A percentile compares a stretch with the other conserved stretches of the same genome.
Conservation (phyloP, 2,329 filamentous ascomycete genomes). For the Lanzia echinophila region DNA sequence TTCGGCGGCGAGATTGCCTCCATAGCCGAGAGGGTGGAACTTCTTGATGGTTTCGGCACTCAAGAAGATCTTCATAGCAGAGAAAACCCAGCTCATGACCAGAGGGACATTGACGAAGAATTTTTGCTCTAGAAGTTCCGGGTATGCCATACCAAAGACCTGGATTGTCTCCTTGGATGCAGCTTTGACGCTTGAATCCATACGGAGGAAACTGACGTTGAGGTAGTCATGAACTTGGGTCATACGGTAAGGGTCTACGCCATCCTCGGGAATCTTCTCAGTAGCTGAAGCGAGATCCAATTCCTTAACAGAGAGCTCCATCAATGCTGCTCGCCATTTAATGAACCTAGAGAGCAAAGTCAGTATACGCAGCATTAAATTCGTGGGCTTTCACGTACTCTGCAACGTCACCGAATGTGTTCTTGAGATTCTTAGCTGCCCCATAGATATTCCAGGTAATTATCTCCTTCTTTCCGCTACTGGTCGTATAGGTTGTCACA, state of each 20-base stretch:
- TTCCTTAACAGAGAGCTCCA: slow-evolving; percentile 76
- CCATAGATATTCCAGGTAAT: slow-evolving; percentile 95
- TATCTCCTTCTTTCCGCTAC: slow-evolving; percentile 47
- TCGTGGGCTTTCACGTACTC: slow-evolving; percentile 50
- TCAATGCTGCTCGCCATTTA: slow-evolving; percentile 80
- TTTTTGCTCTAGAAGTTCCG: slow-evolving; percentile 82
- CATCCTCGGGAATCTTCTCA: slow-evolving; percentile 53
- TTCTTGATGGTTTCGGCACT: slow-evolving; percentile 69
- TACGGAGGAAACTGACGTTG: slow-evolving; percentile 77
- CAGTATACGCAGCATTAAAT: not conserved
- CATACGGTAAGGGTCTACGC: slow-evolving; percentile 79
- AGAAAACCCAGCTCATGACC: slow-evolving; percentile 84
- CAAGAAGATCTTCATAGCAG: slow-evolving; percentile 68
- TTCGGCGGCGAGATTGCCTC: slow-evolving; percentile 59
- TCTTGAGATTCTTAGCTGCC: slow-evolving; percentile 70
- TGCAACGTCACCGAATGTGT: slow-evolving; percentile 74
- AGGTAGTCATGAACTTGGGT: slow-evolving; percentile 92
- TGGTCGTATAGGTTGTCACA: slow-evolving; percentile 61
- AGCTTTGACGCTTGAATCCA: slow-evolving; percentile 68
- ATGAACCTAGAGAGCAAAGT: slow-evolving; percentile 59
- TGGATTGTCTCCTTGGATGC: slow-evolving; percentile 76
- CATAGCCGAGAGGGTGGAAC: slow-evolving; percentile 72
- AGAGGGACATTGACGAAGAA: slow-evolving; percentile 93
- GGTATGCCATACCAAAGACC: slow-evolving; percentile 75
- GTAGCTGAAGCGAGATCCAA: slow-evolving; percentile 66